Evolutionary conservation across 108 stramenopile species (phyloP), one percentile per base, ranked within the genome.

Genomic region (Asterionellopsis glacialis): DNA sequence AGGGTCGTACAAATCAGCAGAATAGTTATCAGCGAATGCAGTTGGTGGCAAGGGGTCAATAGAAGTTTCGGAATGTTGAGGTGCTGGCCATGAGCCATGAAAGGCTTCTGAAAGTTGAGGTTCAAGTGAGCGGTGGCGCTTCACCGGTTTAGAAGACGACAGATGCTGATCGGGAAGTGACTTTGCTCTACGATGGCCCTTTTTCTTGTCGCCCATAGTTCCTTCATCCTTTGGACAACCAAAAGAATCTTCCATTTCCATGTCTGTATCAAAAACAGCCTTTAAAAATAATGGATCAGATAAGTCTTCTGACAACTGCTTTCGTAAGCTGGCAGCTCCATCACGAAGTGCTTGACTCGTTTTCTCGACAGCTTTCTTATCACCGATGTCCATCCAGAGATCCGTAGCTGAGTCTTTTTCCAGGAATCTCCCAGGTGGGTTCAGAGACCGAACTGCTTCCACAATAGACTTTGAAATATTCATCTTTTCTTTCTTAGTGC

Each of bases 401-500:
- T 19, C 52, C 1, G 77, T 56, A 11, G 19, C 54, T 10, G 64
- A 65, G 50, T 84, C 80, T 59, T 84, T 84, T 50, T 89, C 84
- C n/a, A 90, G 75, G 51, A 90, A 90, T 54, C 86, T 39, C 9
- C 84, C 83, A 57, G 80, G 67, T 60, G 77, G 74, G 70, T 85
- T 51, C 56, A 81, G 28, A 42, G 76, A 54, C 21, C 86, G 80
- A 7, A 88, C 73, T 14, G 86, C 84, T 6, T 73, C 82, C 21
- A 91, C 90, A 44, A 91, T 87, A 19, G 82, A 76, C 50, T 85
- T 77, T 16, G 82, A 81, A 47, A 91, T 86, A 38, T 73, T 70
- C 73, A 85, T 83, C 75, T 91, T 91, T 54, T 91, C 73, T 45
- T 64, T 73, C 66, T 88, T 88, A 15, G 90, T 77, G 51, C 78